Base-by-base conservation (phyloP, 106 monocot genomes). In the Dioscorea zingiberensis region DNA sequence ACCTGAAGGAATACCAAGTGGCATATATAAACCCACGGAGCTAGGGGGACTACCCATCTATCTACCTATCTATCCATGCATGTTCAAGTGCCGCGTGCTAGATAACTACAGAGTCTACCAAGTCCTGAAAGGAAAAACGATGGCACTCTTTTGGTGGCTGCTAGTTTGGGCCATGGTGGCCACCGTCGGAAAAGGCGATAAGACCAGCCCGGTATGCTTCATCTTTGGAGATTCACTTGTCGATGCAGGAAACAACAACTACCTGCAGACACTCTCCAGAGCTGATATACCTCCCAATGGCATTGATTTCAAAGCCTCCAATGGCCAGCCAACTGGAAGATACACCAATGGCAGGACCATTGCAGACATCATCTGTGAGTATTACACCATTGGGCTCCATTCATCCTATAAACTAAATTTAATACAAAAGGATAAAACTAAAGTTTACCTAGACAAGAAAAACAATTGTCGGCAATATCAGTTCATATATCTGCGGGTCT, bases 171-270 rank as follows among this genome's bases (percentile, higher is more conserved):
- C 19, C 18, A 16, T 65, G 13, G 44, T 15, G 45, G 64, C 9
- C n/a, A 14, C 5, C 0, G n/a, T 13, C 2, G 29, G 59, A 21
- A 62, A 13, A 5, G 75, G 10, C 17, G n/a, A 25, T 24, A 66
- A 55, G 38, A 53, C 21, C 6, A 56, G 58, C 13, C 71, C 74
- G 21, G 93, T 83, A 2, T 93, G 88, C 5, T 90, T 82, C 56
- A 72, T 94, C 21, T 90, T 94, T 24, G 87, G 94, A 2, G 94
- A 90, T 72, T 94, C 94, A 0, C 84, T 90, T 3, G 94, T 94
- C n/a, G 94, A 94, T 54, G 75, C 84, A 5, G 94, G 94, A 19
- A 94, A 94, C 65, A 94, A 94, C 49, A 94, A 94, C 66, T 90
- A 67, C 79, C 48, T 94, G 10, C 15, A 55, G 2, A 73, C 94